Evolutionary conservation across 495 filamentous ascomycete genomes (phyloP), one percentile per base, ranked within the genome.

Genomic region (Penicillium paxilli): DNA sequence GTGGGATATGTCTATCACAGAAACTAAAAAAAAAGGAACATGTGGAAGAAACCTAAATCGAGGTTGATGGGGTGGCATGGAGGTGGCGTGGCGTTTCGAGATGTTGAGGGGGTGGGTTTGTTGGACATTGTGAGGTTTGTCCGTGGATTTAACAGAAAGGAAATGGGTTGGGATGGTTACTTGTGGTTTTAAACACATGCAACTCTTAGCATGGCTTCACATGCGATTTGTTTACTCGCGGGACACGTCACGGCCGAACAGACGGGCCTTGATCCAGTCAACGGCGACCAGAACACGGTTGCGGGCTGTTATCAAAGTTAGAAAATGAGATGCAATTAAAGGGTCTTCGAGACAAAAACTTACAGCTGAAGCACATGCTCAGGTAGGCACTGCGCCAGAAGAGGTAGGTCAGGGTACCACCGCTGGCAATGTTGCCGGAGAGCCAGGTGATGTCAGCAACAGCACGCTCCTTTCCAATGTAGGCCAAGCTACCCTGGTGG

Each of bases 311-410:
- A 11, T 22, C 8, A 12, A 42, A 37, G 44, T 12, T 40, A 44
- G 54, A 50, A 44, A 49, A 44, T 52, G 26, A 49, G 20, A 55
- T 17, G 26, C n/a, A n/a, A n/a, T n/a, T n/a, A n/a, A n/a, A n/a
- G n/a, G n/a, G n/a, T n/a, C n/a, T n/a, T n/a, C n/a, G n/a, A n/a
- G n/a, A n/a, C n/a, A n/a, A n/a, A 21, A 63, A 87, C 88, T 81
- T 82, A 91, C 90, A 90, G 83, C 92, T 96, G 72, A 98, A 99
- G 83, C 92, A 97, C 94, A 99, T 99, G 83, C 88, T 95, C 73
- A 99, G 78, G 72, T 99, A 99, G 47, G 94, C 95, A 68, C 87
- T 91, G 71, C 90, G 82, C 94, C 94, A 98, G 84, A 98, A 98
- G 61, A 97, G 83, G 67, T 86, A 91, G 46, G 87, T 92, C 67